These are phyloP conservation scores for Coniochaeta ligniaria DNA, from an alignment of 2,329 filamentous ascomycete species.

Conservation along the genomic window DNA sequence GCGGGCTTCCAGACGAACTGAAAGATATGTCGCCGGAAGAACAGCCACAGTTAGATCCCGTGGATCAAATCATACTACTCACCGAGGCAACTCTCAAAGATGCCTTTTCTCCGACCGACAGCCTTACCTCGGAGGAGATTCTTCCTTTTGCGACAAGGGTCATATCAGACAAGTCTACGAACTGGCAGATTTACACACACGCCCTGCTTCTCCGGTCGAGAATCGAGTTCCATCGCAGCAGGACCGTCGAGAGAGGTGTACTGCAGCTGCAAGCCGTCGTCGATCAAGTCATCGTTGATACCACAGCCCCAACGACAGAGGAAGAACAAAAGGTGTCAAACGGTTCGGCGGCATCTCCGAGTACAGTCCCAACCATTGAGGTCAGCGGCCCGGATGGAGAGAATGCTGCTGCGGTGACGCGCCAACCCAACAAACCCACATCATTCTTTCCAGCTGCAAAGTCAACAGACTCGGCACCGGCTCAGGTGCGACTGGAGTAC, in stretches of 20 bases:
- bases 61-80: conserved; percentile 87
- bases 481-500: conserved; percentile 70
- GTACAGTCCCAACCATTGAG: conserved; percentile 35
- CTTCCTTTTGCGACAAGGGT: conserved; percentile 86
- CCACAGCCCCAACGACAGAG: conserved; percentile 27
- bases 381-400: conserved; percentile 29
- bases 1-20: conserved; percentile 52
- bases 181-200: conserved; percentile 98
- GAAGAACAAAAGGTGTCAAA: background rate
- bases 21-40: conserved; percentile 63
- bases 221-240: conserved; percentile 79
- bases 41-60: conserved; percentile 72
- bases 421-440: conserved; percentile 42
- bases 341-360: conserved; percentile 15
- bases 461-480: conserved; percentile 68
- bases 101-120: conserved; percentile 73
- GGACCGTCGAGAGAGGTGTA: conserved; percentile 83
- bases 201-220: conserved; percentile 82
- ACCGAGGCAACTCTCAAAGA: conserved; percentile 86
- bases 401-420: conserved; percentile 3
- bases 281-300: conserved; percentile 91
- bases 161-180: conserved; percentile 79
- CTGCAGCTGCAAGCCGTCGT: conserved; percentile 92
- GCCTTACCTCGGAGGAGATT: conserved; percentile 87
- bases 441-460: conserved; percentile 77